Base-by-base conservation (phyloP, 352 stramenopile genomes). In the Globisporangium megalacanthum region DNA sequence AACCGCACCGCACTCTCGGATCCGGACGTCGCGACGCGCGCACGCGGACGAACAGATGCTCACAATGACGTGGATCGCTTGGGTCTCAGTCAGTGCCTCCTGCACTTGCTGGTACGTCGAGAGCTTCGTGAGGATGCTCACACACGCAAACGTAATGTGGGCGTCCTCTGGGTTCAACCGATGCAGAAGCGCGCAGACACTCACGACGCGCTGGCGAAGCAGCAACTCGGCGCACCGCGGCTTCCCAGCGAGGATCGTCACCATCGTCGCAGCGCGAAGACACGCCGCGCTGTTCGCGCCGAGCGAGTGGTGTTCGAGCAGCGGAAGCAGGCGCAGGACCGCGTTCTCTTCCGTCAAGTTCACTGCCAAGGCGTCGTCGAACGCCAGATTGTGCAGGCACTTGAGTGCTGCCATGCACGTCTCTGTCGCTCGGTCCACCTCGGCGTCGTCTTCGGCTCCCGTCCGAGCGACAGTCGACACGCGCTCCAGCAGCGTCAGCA, bases 31-130 rank as follows among this genome's bases (percentile, higher is more conserved):
- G 1, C 9, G 36, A 1, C 31, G 31, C 0, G 59, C 54, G 13
- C 48, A 58, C 0, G 56, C 29, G 2, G 72, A 75, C 13, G 64
- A 64, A 53, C 78, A 91, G 20, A 88, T 83, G 37, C 66, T 77
- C 17, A 83, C 69, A 25, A 88, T 60, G 22, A 91, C 77, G 6
- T 85, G 65, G 20, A 89, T 75, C 0, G 70, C 77, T 49, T 89
- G 75, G 0, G 78, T 91, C 49, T 91, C 80, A 2, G 66, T 61
- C 3, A 91, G 59, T 15, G 60, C 52, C 0, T 66, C 42, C 37
- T 88, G 77, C 46, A 91, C 88, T 17, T 77, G 77, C 56, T 91
- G 80, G 48, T 83, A 87, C 5, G 69, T 88, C 9, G 80, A 91
- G 15, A 91, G 56, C 20, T 77, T 68, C 65, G 83, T 78, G 31